Evolutionary conservation across 2,329 filamentous ascomycete species (phyloP).

Genomic region (Aspergillus sclerotialis): DNA sequence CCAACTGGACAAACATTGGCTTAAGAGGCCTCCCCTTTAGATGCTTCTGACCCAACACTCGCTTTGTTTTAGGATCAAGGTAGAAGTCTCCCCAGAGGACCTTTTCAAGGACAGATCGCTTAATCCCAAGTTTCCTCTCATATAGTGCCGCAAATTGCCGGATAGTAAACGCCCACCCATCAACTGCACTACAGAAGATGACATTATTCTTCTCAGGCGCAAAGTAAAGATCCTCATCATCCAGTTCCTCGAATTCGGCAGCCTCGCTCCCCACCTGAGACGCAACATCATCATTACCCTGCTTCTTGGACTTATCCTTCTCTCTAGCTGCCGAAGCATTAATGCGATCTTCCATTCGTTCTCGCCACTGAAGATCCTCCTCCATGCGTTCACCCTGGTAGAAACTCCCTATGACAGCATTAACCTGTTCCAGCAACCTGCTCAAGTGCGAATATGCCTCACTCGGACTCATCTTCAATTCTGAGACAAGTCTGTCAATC

Average conservation of each 20-base stretch:
- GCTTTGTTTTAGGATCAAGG: conserved; percentile 92
- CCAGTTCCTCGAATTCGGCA: conserved; percentile 72
- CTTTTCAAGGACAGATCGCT: conserved; percentile 78
- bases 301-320: conserved; percentile 35
- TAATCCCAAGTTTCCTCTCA: conserved; percentile 95
- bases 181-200: conserved; percentile 94
- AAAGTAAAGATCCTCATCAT: conserved; percentile 97
- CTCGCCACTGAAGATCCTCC: conserved; percentile 92
- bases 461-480: conserved; percentile 83
- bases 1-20: conserved; percentile 95
- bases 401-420: conserved; percentile 94
- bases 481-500: conserved; percentile 89
- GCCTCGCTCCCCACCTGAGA: conserved; percentile 44
- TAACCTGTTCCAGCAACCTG: conserved; percentile 89
- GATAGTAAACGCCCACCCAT: conserved; percentile 98
- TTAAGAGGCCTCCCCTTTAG: conserved; percentile 86
- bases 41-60: conserved; percentile 83
- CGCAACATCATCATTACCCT: conserved; percentile 37
- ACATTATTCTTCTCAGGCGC: conserved; percentile 98
- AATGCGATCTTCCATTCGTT: conserved; percentile 80
- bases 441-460: conserved; percentile 87
- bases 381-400: conserved; percentile 98
- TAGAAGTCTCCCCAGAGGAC: conserved; percentile 97
- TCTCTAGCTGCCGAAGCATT: conserved; percentile 63
- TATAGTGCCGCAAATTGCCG: conserved; percentile 89